Conservation (phyloP, 2,329 filamentous ascomycete species). For the Colletotrichum coccodes region DNA sequence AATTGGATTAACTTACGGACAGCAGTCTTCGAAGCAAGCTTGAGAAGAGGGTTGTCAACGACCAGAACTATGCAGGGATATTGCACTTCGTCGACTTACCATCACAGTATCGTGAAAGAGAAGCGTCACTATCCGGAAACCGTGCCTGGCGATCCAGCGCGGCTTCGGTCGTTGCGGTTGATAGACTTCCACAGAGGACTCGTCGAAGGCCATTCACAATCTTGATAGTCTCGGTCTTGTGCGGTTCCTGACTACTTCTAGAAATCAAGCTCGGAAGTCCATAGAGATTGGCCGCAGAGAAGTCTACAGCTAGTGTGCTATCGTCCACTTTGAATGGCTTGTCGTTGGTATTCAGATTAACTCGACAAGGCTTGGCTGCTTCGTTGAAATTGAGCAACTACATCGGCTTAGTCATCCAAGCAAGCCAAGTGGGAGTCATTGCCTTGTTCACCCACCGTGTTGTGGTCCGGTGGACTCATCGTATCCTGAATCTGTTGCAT, state of each 20-base stretch:
- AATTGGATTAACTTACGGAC: slow-evolving; percentile 7
- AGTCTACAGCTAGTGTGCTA: neutral
- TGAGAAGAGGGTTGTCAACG: neutral
- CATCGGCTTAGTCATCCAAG: neutral
- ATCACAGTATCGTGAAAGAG: slow-evolving; percentile 14
- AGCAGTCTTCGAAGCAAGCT: slow-evolving; percentile 25
- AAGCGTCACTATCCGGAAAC: slow-evolving; percentile 1
- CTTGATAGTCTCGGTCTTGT: neutral
- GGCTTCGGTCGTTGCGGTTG: neutral
- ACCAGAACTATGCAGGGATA: neutral
- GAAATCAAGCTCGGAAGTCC: slow-evolving; percentile 6
- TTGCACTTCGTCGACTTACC: neutral
- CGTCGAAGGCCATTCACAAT: slow-evolving; percentile 24
- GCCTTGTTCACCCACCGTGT: neutral
- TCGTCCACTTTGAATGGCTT: neutral
- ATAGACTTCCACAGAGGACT: neutral
- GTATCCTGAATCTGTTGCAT: neutral
- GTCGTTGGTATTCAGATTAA: neutral
- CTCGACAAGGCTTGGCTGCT: neutral
- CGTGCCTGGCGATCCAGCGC: neutral
- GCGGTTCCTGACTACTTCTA: neutral
- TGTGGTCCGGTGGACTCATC: slow-evolving; percentile 16
- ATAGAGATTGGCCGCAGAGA: slow-evolving; percentile 20
- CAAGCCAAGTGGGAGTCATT: too few relatives aligned
- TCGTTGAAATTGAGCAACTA: slow-evolving; percentile 5